Conservation (phyloP, 2,329 filamentous ascomycete species). For the Rhinocladiella mackenziei region DNA sequence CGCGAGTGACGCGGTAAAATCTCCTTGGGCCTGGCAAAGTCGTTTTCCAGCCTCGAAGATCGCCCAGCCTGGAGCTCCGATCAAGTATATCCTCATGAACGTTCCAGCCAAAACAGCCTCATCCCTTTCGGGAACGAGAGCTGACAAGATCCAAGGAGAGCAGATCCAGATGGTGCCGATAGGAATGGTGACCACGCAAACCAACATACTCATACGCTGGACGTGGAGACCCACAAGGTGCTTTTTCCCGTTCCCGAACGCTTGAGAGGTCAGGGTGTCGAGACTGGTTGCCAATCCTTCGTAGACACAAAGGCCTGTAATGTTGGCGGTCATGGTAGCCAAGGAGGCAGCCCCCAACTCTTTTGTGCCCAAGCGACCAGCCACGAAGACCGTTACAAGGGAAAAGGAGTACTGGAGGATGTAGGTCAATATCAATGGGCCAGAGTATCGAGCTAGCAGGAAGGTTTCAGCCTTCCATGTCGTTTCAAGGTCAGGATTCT, state of each 20-base stretch:
- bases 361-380: slow-evolving; percentile 63
- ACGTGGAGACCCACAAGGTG: slow-evolving; percentile 73
- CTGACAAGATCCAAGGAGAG: slow-evolving; percentile 55
- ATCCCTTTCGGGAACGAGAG: slow-evolving; percentile 61
- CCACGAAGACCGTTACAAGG: slow-evolving; percentile 65
- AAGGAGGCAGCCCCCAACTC: slow-evolving; percentile 58
- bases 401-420: slow-evolving; percentile 51
- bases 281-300: slow-evolving; percentile 74
- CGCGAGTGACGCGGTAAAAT: slow-evolving; percentile 70
- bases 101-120: slow-evolving; percentile 63
- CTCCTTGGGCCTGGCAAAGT: slow-evolving; percentile 71
- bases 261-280: slow-evolving; percentile 83
- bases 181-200: slow-evolving; percentile 62
- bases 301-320: slow-evolving; percentile 66
- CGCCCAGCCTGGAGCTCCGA: slow-evolving; percentile 67
- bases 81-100: slow-evolving; percentile 62
- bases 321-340: slow-evolving; percentile 67
- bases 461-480: slow-evolving; percentile 26
- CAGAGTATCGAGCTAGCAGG: slow-evolving; percentile 26
- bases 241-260: slow-evolving; percentile 77
- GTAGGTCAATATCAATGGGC: slow-evolving; percentile 29
- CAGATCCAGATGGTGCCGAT: slow-evolving; percentile 63
- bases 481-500: slow-evolving; percentile 19
- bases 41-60: slow-evolving; percentile 69
- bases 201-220: slow-evolving; percentile 68